A percentile compares a stretch with the other conserved stretches of the same genome.
Evolutionary conservation across 1,284 basidiomycete species (phyloP).

Genomic region (Pseudozyma sp.): DNA sequence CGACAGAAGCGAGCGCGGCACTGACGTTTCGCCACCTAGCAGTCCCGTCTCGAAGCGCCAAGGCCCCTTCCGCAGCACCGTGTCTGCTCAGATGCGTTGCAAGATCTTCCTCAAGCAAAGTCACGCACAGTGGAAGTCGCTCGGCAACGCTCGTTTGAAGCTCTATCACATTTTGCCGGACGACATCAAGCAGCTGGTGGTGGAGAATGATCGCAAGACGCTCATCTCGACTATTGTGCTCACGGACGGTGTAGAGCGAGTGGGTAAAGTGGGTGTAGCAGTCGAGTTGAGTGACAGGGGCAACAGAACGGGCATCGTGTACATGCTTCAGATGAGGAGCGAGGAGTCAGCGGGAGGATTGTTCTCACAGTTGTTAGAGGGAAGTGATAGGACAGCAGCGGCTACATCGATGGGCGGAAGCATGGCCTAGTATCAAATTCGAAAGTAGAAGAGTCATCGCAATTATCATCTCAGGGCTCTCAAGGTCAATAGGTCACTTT

Average conservation of each 20-base stretch:
- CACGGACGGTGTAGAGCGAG: slow-evolving; percentile 94
- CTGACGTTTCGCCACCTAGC: slow-evolving; percentile 39
- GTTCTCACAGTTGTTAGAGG: slow-evolving; percentile 86
- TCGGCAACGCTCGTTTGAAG: slow-evolving; percentile 88
- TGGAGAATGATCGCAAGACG: slow-evolving; percentile 82
- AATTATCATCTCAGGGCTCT: too few species aligned
- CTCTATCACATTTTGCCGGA: slow-evolving; percentile 83
- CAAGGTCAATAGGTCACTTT: too few species aligned
- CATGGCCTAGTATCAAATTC: slow-evolving; percentile 3
- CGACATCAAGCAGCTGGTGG: slow-evolving; percentile 94
- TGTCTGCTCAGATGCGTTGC: slow-evolving; percentile 96
- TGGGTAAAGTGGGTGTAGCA: slow-evolving; percentile 96
- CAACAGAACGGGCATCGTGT: slow-evolving; percentile 90
- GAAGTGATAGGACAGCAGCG: slow-evolving; percentile 77
- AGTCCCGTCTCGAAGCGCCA: slow-evolving; percentile 30
- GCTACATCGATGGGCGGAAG: slow-evolving; percentile 26
- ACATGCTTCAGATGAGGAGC: slow-evolving; percentile 85
- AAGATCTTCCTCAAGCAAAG: slow-evolving; percentile 96
- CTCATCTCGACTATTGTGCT: slow-evolving; percentile 94
- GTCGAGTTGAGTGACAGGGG: slow-evolving; percentile 93
- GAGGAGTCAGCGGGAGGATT: slow-evolving; percentile 86
- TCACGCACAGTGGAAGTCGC: slow-evolving; percentile 95
- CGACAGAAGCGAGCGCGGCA: slow-evolving; percentile 29
- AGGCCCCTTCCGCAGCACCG: slow-evolving; percentile 46
- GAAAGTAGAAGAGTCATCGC: background rate